Conservation (phyloP, 2,329 filamentous ascomycete species). For the Pyricularia sp. region DNA sequence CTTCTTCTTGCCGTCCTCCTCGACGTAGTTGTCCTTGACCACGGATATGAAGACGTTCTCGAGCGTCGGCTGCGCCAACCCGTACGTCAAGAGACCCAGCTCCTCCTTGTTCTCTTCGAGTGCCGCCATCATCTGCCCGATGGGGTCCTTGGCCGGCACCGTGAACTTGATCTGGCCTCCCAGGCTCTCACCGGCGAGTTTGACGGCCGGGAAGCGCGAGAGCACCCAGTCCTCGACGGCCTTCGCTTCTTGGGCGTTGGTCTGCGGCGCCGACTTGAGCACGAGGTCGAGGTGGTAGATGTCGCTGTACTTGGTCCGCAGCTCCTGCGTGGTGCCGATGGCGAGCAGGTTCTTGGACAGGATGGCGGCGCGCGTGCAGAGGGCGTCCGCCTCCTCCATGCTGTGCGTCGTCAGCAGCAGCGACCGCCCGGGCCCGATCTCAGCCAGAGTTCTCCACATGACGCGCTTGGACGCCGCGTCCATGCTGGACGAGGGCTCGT, state of each 20-base stretch:
- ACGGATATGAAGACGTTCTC: conserved; percentile 88
- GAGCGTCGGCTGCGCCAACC: conserved; percentile 77
- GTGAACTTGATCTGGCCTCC: conserved; percentile 85
- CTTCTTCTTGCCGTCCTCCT: conserved; percentile 51
- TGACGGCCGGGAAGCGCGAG: conserved; percentile 50
- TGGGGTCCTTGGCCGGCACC: conserved; percentile 51
- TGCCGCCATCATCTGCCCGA: conserved; percentile 60
- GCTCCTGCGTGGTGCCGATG: conserved; percentile 62
- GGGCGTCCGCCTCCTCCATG: conserved; percentile 90
- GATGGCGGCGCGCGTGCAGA: conserved; percentile 77
- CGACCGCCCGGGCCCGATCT: conserved; percentile 66
- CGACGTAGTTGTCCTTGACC: conserved; percentile 59
- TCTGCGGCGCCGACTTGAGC: conserved; percentile 64
- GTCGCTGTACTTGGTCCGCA: conserved; percentile 69
- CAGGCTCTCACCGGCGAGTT: conserved; percentile 64
- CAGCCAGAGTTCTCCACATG: conserved; percentile 81
- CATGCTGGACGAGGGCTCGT: conserved; percentile 82
- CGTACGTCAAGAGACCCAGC: conserved; percentile 76
- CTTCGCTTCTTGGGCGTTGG: conserved; percentile 57
- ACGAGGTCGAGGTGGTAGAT: conserved; percentile 76
- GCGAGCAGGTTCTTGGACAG: conserved; percentile 81
- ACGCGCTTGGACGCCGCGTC: conserved; percentile 84
- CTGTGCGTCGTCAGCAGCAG: conserved; percentile 85
- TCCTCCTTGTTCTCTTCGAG: conserved; percentile 62
- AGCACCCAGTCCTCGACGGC: conserved; percentile 57